A percentile compares a stretch with the other conserved stretches of the same genome.
Evolutionary conservation across 371 early-diverging fungal species (phyloP).

Genomic region (Rhizopus sp.): DNA sequence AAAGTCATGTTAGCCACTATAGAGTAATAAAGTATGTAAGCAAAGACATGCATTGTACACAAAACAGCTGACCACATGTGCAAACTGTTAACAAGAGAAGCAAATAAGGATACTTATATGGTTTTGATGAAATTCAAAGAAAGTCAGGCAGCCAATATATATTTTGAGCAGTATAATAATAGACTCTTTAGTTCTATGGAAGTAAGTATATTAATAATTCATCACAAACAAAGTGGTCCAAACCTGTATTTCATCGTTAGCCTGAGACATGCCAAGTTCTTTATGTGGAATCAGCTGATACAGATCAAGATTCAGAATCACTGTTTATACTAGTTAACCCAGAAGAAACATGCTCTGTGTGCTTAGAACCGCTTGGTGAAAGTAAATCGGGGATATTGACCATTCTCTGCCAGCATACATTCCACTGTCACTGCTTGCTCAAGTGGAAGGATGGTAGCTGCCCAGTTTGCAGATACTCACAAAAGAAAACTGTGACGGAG

Average conservation of each 20-base stretch:
- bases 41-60: no score
- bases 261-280: constrained; percentile 77
- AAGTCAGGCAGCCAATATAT: constrained; percentile 57
- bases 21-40: constrained; percentile 64
- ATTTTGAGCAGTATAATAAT: constrained; percentile 76
- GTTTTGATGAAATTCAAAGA: constrained; percentile 76
- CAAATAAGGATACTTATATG: constrained; percentile 78
- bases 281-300: constrained; percentile 66
- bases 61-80: background rate
- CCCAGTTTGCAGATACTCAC: constrained; percentile 91
- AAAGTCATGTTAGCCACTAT: constrained; percentile 62
- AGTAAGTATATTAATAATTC: constrained; percentile 29
- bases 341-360: constrained; percentile 82
- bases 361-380: constrained; percentile 90
- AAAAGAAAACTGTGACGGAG: constrained; percentile 25
- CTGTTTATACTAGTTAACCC: constrained; percentile 37
- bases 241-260: constrained; percentile 26
- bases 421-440: constrained; percentile 85
- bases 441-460: constrained; percentile 93
- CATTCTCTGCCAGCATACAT: constrained; percentile 93
- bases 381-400: constrained; percentile 82
- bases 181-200: constrained; percentile 81
- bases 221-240: background rate
- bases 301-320: constrained; percentile 59
- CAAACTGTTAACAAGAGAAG: constrained; percentile 52